Conservation (phyloP, 2,329 filamentous ascomycete genomes). For the Beauveria pseudobassiana region DNA sequence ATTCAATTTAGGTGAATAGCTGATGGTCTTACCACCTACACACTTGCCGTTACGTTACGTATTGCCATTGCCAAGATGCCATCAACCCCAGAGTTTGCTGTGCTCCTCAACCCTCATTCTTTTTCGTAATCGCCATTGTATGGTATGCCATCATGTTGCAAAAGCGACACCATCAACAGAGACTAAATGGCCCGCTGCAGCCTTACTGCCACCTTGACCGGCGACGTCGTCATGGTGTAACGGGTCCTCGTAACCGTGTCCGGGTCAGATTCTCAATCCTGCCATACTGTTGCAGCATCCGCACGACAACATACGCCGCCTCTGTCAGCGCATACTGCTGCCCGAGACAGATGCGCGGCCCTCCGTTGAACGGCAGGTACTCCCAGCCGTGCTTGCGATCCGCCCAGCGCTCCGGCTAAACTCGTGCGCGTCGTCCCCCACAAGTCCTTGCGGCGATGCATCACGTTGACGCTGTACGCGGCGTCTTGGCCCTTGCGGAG, state of each 20-base stretch:
- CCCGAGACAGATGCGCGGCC: constrained; percentile 24
- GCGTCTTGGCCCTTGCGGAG: constrained; percentile 22
- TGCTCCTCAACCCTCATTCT: neutral
- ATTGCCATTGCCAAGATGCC: neutral
- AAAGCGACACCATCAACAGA: neutral
- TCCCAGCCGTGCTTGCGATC: constrained; percentile 22
- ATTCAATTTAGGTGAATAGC: too few relatives aligned
- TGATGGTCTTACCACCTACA: too few relatives aligned
- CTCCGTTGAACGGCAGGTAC: constrained; percentile 18
- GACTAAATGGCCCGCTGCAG: neutral
- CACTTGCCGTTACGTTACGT: too few relatives aligned
- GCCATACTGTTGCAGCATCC: neutral
- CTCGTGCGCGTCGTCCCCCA: constrained; percentile 26
- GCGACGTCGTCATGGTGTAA: neutral
- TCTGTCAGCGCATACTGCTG: constrained; percentile 8
- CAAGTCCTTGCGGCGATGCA: constrained; percentile 27
- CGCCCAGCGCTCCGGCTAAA: constrained; percentile 32
- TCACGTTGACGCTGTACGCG: constrained; percentile 17
- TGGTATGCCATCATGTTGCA: too few relatives aligned
- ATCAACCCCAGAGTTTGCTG: neutral
- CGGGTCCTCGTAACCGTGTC: neutral
- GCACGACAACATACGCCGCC: neutral
- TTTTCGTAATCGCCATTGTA: too few relatives aligned
- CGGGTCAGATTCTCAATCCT: neutral
- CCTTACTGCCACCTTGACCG: neutral